Conservation (phyloP, 805 yeast species). For the Saturnispora sekii region DNA sequence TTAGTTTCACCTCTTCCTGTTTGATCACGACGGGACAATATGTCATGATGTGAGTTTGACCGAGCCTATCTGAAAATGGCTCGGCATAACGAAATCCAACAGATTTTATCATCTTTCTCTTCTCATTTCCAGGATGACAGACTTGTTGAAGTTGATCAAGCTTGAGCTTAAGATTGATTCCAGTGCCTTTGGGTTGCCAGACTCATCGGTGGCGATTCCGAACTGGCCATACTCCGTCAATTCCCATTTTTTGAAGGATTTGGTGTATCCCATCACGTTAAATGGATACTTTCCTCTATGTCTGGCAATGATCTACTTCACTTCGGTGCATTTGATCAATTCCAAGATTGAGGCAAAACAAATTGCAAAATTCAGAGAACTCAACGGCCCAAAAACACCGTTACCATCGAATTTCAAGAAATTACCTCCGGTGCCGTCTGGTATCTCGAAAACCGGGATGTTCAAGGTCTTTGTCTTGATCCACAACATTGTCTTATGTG, state of each 20-base stretch:
- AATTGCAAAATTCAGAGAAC: slow-evolving; percentile 22
- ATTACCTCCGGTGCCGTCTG: slow-evolving; percentile 45
- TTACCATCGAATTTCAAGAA: slow-evolving; percentile 24
- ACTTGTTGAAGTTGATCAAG: too few species aligned
- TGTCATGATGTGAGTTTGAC: too few species aligned
- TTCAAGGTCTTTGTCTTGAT: slow-evolving; percentile 49
- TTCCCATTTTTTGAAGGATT: slow-evolving; percentile 19
- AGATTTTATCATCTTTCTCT: too few species aligned
- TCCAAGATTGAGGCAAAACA: slow-evolving; percentile 39
- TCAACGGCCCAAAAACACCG: slow-evolving; percentile 19
- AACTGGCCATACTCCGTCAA: slow-evolving; percentile 19
- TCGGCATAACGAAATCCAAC: too few species aligned
- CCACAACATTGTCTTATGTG: slow-evolving; percentile 53
- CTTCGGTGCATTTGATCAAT: slow-evolving; percentile 46
- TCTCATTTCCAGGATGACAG: too few species aligned
- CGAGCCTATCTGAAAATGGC: too few species aligned
- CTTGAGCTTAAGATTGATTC: too few species aligned
- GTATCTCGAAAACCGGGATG: slow-evolving; percentile 32
- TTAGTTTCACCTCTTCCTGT: too few species aligned
- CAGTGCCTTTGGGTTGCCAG: slow-evolving; percentile 21
- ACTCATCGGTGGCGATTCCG: slow-evolving; percentile 17
- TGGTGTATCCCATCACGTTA: slow-evolving; percentile 34
- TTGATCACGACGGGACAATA: too few species aligned
- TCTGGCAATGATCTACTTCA: slow-evolving; percentile 49
- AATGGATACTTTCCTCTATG: slow-evolving; percentile 44